These are phyloP conservation scores for Rhododendron molle DNA, from an alignment of 148 eudicot genomes.

Conservation along the genomic window DNA sequence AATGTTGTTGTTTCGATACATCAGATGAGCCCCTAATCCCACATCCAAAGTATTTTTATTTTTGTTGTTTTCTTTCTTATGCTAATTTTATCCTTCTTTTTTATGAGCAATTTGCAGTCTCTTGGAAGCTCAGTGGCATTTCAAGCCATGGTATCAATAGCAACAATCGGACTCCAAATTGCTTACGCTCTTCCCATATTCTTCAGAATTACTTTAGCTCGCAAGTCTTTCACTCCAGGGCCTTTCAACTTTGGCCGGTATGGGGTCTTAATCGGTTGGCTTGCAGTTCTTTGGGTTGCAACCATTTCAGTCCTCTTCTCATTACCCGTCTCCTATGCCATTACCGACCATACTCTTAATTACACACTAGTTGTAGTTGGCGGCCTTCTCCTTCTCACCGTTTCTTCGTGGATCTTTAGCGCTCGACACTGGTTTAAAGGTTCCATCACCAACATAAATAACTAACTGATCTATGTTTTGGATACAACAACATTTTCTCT, in stretches of 20 bases:
- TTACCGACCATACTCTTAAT: slow-evolving; percentile 64
- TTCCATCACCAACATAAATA: slow-evolving; percentile 60
- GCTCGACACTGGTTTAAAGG: slow-evolving; percentile 93
- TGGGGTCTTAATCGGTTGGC: slow-evolving; percentile 73
- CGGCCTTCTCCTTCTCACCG: slow-evolving; percentile 52
- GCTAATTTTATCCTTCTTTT: neutral
- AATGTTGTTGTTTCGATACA: neutral
- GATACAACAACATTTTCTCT: neutral
- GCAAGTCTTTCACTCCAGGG: slow-evolving; percentile 76
- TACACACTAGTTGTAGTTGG: slow-evolving; percentile 97
- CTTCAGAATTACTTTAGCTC: slow-evolving; percentile 81
- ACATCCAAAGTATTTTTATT: neutral
- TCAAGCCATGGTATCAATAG: slow-evolving; percentile 92
- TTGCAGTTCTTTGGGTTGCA: slow-evolving; percentile 78
- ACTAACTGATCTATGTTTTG: slow-evolving; percentile 11
- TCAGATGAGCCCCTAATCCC: neutral
- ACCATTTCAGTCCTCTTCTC: slow-evolving; percentile 79
- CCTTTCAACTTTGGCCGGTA: slow-evolving; percentile 83
- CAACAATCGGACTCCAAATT: slow-evolving; percentile 88
- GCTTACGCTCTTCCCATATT: slow-evolving; percentile 87
- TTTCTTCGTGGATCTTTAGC: slow-evolving; percentile 57
- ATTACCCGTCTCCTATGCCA: slow-evolving; percentile 77
- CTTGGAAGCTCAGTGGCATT: slow-evolving; percentile 94
- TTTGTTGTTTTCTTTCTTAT: neutral
- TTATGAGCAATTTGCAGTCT: slow-evolving; percentile 45